Conservation (phyloP, 2,329 filamentous ascomycete species). For the Botryotinia narcissicola region DNA sequence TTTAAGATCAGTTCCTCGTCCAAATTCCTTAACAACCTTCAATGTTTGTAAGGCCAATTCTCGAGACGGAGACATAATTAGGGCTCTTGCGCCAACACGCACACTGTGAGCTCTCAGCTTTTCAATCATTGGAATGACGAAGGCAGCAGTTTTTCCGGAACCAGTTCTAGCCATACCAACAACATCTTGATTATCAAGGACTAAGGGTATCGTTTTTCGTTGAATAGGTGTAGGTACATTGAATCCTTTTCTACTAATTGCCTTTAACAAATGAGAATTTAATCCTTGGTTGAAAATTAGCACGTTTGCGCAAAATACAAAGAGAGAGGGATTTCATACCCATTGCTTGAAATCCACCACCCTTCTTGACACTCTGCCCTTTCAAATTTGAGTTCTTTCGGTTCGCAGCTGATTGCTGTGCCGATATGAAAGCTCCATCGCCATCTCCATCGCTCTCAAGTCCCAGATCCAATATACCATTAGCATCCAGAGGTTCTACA, state of each 20-base stretch:
- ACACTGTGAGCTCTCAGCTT: slow-evolving; percentile 84
- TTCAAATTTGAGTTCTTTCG: slow-evolving; percentile 80
- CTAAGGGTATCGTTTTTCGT: slow-evolving; percentile 89
- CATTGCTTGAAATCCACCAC: slow-evolving; percentile 96
- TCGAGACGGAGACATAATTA: slow-evolving; percentile 89
- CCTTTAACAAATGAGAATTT: slow-evolving; percentile 79
- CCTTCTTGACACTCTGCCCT: slow-evolving; percentile 86
- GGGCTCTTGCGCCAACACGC: slow-evolving; percentile 78
- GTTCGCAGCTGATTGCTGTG: slow-evolving; percentile 82
- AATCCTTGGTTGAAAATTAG: slow-evolving; percentile 52
- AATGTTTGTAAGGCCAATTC: slow-evolving; percentile 93
- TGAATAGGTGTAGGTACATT: slow-evolving; percentile 96
- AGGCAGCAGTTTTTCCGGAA: slow-evolving; percentile 96
- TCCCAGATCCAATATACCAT: slow-evolving; percentile 58
- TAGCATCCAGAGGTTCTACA: slow-evolving; percentile 54
- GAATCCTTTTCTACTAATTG: slow-evolving; percentile 91
- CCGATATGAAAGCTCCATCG: slow-evolving; percentile 88
- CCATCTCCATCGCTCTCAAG: slow-evolving; percentile 59
- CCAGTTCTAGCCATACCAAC: slow-evolving; percentile 99
- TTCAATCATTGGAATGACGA: slow-evolving; percentile 98
- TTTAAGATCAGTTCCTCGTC: slow-evolving; percentile 85
- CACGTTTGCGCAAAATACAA: slow-evolving; percentile 4
- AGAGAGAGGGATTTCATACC: slow-evolving; percentile 48
- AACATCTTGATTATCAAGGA: slow-evolving; percentile 89
- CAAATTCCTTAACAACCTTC: slow-evolving; percentile 94